Conservation (phyloP, 805 yeast genomes). For the Blastobotrys muscicola region DNA sequence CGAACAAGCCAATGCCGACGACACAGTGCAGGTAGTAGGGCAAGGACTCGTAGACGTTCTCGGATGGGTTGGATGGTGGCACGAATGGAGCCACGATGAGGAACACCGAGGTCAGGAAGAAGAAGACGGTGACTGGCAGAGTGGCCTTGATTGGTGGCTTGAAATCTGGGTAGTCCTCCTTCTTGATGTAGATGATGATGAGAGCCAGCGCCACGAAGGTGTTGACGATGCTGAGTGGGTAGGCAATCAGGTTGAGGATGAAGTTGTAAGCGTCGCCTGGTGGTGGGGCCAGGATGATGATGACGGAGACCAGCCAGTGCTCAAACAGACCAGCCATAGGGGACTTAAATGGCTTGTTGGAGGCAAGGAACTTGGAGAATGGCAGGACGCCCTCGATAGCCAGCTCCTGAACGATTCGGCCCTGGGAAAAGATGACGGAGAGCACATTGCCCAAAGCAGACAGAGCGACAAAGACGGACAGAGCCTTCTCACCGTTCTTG, state of each 20-base stretch:
- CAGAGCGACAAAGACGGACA: constrained; percentile 71
- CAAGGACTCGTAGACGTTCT: constrained; percentile 55
- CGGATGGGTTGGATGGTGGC: constrained; percentile 53
- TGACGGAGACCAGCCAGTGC: constrained; percentile 66
- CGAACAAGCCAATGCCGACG: constrained; percentile 65
- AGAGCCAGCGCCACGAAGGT: constrained; percentile 54
- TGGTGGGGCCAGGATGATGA: constrained; percentile 71
- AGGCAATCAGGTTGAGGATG: constrained; percentile 67
- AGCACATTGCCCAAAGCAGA: constrained; percentile 76
- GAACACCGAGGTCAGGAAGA: constrained; percentile 55
- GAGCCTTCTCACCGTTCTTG: constrained; percentile 55
- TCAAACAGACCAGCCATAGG: constrained; percentile 66
- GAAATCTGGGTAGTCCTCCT: constrained; percentile 46
- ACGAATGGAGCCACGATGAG: constrained; percentile 69
- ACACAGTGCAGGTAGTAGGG: constrained; percentile 79
- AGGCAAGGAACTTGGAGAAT: constrained; percentile 59
- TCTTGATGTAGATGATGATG: constrained; percentile 46
- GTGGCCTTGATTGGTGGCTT: constrained; percentile 63
- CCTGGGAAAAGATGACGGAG: constrained; percentile 74
- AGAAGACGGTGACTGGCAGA: constrained; percentile 52
- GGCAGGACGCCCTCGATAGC: constrained; percentile 80
- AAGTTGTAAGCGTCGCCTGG: constrained; percentile 85
- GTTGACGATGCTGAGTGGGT: constrained; percentile 72
- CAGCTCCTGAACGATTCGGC: constrained; percentile 68
- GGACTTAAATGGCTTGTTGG: constrained; percentile 61